Conservation (phyloP, 768 basidiomycete species). For the Candolleomyces efflorescens region DNA sequence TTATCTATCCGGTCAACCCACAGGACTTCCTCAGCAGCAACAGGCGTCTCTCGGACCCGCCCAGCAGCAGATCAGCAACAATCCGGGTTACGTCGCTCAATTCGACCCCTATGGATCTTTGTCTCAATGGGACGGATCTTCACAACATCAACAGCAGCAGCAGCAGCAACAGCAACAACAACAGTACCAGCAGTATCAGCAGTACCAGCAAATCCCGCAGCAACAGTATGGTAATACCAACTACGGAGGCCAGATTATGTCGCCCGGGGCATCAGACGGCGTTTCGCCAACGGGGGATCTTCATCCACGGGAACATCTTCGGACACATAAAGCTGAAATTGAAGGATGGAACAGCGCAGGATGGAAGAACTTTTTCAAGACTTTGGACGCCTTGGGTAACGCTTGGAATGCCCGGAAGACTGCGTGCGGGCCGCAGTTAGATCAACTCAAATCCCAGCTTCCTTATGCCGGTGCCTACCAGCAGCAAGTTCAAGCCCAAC, state of each 20-base stretch:
- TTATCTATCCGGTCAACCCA: constrained; percentile 30
- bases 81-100: constrained; percentile 43
- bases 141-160: constrained; percentile 11
- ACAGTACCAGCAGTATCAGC: constrained; percentile 17
- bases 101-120: constrained; percentile 51
- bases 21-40: constrained; percentile 22
- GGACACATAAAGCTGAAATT: constrained; percentile 58
- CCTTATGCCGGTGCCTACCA: constrained; percentile 40
- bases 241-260: constrained; percentile 13
- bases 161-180: constrained; percentile 16
- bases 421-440: constrained; percentile 46
- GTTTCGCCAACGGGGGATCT: constrained; percentile 33
- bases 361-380: constrained; percentile 65
- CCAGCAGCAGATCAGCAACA: constrained; percentile 44
- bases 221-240: constrained; percentile 13
- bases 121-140: constrained; percentile 38
- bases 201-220: neutral
- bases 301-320: constrained; percentile 70
- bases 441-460: constrained; percentile 30
- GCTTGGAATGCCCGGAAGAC: constrained; percentile 61
- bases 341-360: constrained; percentile 67
- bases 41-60: constrained; percentile 35
- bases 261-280: constrained; percentile 14
- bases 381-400: constrained; percentile 61
- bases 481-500: constrained; percentile 50